Evolutionary conservation across 2,329 filamentous ascomycete genomes (phyloP), one percentile per base, ranked within the genome.

Genomic region (Podosphaera aphanis): DNA sequence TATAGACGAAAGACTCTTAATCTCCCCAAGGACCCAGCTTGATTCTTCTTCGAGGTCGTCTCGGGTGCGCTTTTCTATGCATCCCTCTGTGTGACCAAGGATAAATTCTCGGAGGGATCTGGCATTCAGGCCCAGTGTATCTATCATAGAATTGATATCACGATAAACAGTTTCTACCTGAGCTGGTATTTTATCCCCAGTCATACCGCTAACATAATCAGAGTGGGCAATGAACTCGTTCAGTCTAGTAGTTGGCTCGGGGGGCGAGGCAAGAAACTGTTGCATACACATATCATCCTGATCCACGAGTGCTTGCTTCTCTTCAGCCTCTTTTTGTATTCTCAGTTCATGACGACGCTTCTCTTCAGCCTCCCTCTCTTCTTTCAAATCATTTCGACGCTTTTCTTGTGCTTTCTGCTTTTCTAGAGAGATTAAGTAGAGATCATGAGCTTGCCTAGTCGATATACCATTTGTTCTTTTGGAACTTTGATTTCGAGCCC

Each of bases 91-190:
- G 53, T 92, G 81, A 6, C 79, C 83, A 46, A 72, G 68, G 38
- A 86, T 67, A 51, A 78, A 79, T 10, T 66, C 66, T 42, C 56
- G 53, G 25, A 63, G 45, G 42, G 68, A 66, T 33, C 88, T 72
- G 5, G 82, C 75, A 58, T 95, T 95, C 43, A 94, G 70, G 8
- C 88, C 88, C 36, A 95, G 65, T 0, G 83, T 88, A 55, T 94
- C 84, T 38, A 98, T 77, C 90, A 95, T 98, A 11, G 82, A 82
- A 60, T 90, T 88, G 58, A 88, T 82, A 55, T 88, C 83, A 39
- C 79, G 72, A 59, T 83, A 90, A 1, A 79, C 66, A 16, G 73
- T 70, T 55, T 79, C 75, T 19, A 76, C 73, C 52, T 78, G 74
- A 7, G 70, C 67, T 3, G 74, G 70, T 27, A 79, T 66, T 40